Percentiles rank a stretch among this genome's conserved stretches.
Conservation (phyloP, 495 filamentous ascomycete species). For the Aspergillus asperescens region DNA sequence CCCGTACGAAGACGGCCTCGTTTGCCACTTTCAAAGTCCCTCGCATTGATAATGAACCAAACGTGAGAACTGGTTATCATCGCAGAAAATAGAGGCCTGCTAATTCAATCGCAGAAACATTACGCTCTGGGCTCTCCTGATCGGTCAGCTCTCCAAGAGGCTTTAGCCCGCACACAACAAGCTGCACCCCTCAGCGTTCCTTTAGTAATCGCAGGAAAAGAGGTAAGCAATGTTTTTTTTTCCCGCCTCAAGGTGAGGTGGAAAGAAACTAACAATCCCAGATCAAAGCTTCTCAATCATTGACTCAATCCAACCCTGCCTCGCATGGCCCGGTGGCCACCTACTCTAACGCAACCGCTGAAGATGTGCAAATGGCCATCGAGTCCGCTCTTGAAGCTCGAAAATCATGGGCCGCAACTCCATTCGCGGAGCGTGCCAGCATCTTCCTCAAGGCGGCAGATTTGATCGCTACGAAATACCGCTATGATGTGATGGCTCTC, state of each 20-base stretch:
- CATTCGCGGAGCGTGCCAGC: constrained; percentile 86
- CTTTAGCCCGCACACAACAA: constrained; percentile 56
- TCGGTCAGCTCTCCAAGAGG: constrained; percentile 64
- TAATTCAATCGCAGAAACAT: constrained; percentile 57
- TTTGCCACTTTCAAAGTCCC: constrained; percentile 85
- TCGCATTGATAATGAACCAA: constrained; percentile 84
- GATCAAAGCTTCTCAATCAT: constrained; percentile 34
- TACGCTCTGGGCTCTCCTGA: constrained; percentile 78
- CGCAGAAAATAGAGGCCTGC: not conserved
- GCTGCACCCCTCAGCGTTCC: constrained; percentile 65
- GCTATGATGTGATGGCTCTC: constrained; percentile 86
- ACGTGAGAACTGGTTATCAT: constrained; percentile 58
- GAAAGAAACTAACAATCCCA: constrained; percentile 2
- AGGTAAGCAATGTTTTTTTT: constrained; percentile 42
- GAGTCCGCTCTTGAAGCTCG: constrained; percentile 76
- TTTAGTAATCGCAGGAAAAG: constrained; percentile 70
- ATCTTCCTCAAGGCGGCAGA: constrained; percentile 93
- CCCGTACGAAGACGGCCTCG: constrained; percentile 37
- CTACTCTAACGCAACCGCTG: constrained; percentile 68
- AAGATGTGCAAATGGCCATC: constrained; percentile 71
- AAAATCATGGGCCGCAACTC: constrained; percentile 69
- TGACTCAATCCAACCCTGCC: constrained; percentile 67
- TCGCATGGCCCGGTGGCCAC: constrained; percentile 70
- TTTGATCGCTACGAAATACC: constrained; percentile 80
- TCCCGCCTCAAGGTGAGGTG: too few relatives aligned